These are phyloP conservation scores for Agroathelia rolfsii DNA, from an alignment of 1,284 basidiomycete genomes.

Conservation along the genomic window DNA sequence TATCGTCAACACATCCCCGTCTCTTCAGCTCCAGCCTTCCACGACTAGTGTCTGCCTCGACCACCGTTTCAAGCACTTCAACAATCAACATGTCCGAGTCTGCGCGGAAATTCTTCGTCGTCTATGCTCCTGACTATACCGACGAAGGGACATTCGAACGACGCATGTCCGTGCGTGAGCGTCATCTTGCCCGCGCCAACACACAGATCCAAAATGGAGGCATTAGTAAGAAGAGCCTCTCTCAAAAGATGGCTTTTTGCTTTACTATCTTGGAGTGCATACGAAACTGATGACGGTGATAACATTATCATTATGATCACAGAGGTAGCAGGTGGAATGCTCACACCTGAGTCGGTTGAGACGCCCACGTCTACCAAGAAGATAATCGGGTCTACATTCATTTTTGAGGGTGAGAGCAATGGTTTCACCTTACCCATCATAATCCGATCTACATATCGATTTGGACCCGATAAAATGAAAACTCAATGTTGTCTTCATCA, in stretches of 20 bases:
- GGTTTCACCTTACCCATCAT: too few relatives aligned
- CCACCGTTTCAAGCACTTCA: too few relatives aligned
- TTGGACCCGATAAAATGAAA: too few relatives aligned
- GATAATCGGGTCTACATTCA: constrained; percentile 39
- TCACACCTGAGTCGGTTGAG: constrained; percentile 31
- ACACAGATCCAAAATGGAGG: constrained; percentile 30
- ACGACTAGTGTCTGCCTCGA: too few relatives aligned
- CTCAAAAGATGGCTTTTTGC: background rate
- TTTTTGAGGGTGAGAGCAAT: constrained; percentile 39
- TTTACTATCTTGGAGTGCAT: constrained; percentile 27
- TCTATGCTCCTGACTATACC: constrained; percentile 44
- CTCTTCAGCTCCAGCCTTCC: too few relatives aligned
- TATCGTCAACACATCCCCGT: too few relatives aligned
- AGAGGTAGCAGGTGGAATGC: constrained; percentile 39
- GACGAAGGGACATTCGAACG: constrained; percentile 37
- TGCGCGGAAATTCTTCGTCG: constrained; percentile 29
- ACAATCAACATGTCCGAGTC: too few relatives aligned
- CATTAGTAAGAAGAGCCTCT: constrained; percentile 26
- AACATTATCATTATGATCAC: constrained; percentile 9
- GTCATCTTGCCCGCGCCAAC: constrained; percentile 33
- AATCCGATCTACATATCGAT: too few relatives aligned
- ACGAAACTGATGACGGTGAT: constrained; percentile 19
- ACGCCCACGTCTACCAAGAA: constrained; percentile 25
- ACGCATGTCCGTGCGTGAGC: constrained; percentile 35
- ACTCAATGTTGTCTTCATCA: too few relatives aligned